A percentile compares a stretch with the other conserved stretches of the same genome.
Conservation (phyloP, 1,139 yeast species). For the Cylindricascospora bacillispora region DNA sequence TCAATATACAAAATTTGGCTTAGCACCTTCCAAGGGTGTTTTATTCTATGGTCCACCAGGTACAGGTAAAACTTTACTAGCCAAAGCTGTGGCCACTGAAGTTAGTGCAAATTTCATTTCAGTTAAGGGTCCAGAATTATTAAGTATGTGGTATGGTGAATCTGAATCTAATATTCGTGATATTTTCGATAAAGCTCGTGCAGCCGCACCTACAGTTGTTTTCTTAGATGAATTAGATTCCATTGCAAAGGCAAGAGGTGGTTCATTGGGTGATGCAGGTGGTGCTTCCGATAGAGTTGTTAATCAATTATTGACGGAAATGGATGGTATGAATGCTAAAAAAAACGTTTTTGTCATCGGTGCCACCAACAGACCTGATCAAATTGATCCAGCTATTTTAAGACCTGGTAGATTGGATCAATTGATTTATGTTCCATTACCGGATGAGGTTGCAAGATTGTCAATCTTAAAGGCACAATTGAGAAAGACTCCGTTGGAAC, state of each 20-base stretch:
- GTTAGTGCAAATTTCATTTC: slow-evolving; percentile 94
- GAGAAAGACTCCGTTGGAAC: slow-evolving; percentile 97
- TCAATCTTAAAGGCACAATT: slow-evolving; percentile 91
- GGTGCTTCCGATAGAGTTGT: slow-evolving; percentile 98
- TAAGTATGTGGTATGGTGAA: slow-evolving; percentile 99
- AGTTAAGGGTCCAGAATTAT: slow-evolving; percentile 92
- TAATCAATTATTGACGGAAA: slow-evolving; percentile 92
- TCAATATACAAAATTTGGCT: slow-evolving; percentile 93
- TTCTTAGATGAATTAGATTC: slow-evolving; percentile 97
- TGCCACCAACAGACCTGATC: slow-evolving; percentile 98
- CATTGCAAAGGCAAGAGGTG: slow-evolving; percentile 96
- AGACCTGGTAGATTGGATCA: slow-evolving; percentile 99
- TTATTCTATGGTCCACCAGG: slow-evolving; percentile 99
- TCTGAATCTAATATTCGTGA: slow-evolving; percentile 95
- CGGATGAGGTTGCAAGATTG: slow-evolving; percentile 87
- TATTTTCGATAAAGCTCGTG: slow-evolving; percentile 95
- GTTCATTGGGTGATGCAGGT: slow-evolving; percentile 70
- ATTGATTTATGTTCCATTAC: slow-evolving; percentile 94
- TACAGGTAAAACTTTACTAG: slow-evolving; percentile 96
- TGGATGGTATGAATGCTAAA: slow-evolving; percentile 99
- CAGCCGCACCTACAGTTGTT: slow-evolving; percentile 97
- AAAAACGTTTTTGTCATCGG: slow-evolving; percentile 98
- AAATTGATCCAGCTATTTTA: slow-evolving; percentile 94
- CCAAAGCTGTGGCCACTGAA: slow-evolving; percentile 97
- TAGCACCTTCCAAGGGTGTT: slow-evolving; percentile 81